These are phyloP conservation scores for Hanseniaspora lindneri DNA, from an alignment of 805 yeast species.

Conservation along the genomic window DNA sequence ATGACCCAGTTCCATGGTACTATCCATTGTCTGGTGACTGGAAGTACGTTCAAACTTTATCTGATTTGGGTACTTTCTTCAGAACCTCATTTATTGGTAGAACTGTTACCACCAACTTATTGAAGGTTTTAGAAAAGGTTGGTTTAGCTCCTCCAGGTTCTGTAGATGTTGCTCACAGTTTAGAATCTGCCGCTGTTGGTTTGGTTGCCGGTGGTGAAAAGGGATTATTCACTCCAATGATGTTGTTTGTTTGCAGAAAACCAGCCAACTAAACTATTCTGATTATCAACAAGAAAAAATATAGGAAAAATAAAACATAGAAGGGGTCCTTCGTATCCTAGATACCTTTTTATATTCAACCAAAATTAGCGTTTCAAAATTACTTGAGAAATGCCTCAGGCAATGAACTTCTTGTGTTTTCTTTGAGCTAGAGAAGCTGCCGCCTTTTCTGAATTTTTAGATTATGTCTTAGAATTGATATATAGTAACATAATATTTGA, in stretches of 20 bases:
- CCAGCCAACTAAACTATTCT: slow-evolving; percentile 34
- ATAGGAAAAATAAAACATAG: too few relatives aligned
- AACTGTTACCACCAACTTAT: slow-evolving; percentile 65
- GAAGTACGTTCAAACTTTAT: slow-evolving; percentile 67
- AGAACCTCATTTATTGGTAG: slow-evolving; percentile 86
- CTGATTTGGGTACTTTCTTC: slow-evolving; percentile 70
- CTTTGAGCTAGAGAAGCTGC: too few relatives aligned
- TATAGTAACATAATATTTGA: too few relatives aligned
- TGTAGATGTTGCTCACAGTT: slow-evolving; percentile 75
- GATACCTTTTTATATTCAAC: too few relatives aligned
- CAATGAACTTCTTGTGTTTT: too few relatives aligned
- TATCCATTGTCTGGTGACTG: slow-evolving; percentile 92
- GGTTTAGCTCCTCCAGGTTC: slow-evolving; percentile 92
- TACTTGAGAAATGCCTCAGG: not conserved
- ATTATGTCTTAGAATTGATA: too few relatives aligned
- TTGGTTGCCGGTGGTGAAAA: slow-evolving; percentile 86
- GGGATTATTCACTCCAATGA: slow-evolving; percentile 93
- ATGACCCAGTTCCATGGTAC: slow-evolving; percentile 91
- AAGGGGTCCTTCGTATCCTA: not conserved
- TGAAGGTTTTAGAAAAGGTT: slow-evolving; percentile 68
- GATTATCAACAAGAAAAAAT: too few relatives aligned
- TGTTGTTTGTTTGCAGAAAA: slow-evolving; percentile 79
- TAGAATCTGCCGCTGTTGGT: slow-evolving; percentile 94
- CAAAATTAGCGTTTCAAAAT: too few relatives aligned
- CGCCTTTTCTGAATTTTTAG: too few relatives aligned